Percentiles rank a stretch among this genome's conserved stretches.
Conservation (phyloP, 352 stramenopile genomes). For the Globisporangium solare region DNA sequence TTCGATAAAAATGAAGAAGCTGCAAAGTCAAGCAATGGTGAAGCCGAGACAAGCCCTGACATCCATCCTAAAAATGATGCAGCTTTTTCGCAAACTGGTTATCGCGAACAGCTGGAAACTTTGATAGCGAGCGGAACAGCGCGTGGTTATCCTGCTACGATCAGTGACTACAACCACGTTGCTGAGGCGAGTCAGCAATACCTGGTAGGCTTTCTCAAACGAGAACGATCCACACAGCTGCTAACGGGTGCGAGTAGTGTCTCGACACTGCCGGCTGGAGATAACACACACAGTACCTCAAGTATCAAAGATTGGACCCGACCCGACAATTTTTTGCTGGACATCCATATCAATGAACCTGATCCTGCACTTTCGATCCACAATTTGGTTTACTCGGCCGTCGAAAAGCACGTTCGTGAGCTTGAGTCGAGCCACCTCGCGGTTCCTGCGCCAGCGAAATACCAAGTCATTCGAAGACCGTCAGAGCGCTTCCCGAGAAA, state of each 20-base stretch:
- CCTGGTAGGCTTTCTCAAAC: background rate
- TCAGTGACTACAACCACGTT: background rate
- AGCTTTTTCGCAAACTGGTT: background rate
- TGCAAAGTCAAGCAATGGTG: background rate
- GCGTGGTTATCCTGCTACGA: background rate
- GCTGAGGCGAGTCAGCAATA: background rate
- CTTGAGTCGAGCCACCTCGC: constrained; percentile 53
- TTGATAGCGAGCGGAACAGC: background rate
- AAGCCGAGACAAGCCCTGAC: background rate
- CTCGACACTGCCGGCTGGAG: background rate
- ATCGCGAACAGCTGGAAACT: background rate
- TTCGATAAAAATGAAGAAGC: background rate
- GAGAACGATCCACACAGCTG: background rate
- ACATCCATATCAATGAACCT: constrained; percentile 44
- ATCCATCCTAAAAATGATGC: background rate
- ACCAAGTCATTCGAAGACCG: constrained; percentile 75
- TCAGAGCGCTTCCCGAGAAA: constrained; percentile 57
- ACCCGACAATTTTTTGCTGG: constrained; percentile 47
- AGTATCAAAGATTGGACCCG: constrained; percentile 20
- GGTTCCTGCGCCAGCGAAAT: constrained; percentile 57
- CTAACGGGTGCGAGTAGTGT: background rate
- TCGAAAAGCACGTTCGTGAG: constrained; percentile 69
- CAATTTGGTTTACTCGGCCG: constrained; percentile 32
- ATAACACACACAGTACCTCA: background rate
- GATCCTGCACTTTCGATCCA: constrained; percentile 54